Evolutionary conservation across 768 basidiomycete genomes (phyloP).

Genomic region (Podaxis rugospora): DNA sequence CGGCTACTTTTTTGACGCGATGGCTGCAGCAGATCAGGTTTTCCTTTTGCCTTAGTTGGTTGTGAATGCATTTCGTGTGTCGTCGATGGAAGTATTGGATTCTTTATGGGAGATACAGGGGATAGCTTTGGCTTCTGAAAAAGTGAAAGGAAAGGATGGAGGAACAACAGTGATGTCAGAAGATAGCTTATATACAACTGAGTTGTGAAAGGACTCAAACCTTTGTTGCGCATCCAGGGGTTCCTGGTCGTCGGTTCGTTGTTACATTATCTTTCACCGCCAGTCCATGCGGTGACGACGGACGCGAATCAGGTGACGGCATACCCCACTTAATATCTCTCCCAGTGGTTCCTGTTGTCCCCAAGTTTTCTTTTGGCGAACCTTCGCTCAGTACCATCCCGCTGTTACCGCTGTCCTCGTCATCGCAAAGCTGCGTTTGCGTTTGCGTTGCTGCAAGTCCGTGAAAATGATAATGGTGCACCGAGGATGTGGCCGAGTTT

Average conservation of each 20-base stretch:
- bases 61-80: not conserved
- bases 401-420: slow-evolving; percentile 24
- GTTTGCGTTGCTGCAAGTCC: slow-evolving; percentile 54
- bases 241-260: slow-evolving; percentile 12
- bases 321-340: slow-evolving; percentile 4
- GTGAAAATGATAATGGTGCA: slow-evolving; percentile 52
- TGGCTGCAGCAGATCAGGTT: slow-evolving; percentile 13
- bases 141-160: not conserved
- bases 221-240: slow-evolving; percentile 13
- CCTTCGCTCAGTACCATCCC: slow-evolving; percentile 22
- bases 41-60: slow-evolving; percentile 8
- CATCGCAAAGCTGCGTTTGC: slow-evolving; percentile 37
- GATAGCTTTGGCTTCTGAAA: slow-evolving; percentile 15
- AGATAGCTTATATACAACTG: not conserved
- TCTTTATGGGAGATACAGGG: slow-evolving; percentile 16
- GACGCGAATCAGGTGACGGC: slow-evolving; percentile 18
- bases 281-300: slow-evolving; percentile 18
- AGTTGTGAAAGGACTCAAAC: not conserved
- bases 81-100: not conserved
- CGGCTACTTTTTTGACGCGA: not conserved
- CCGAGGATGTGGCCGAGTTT: slow-evolving; percentile 20
- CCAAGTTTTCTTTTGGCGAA: slow-evolving; percentile 53
- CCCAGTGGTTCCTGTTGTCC: slow-evolving; percentile 4
- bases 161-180: not conserved
- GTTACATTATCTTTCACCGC: not conserved